Percentiles rank a stretch among this genome's conserved stretches.
Conservation (phyloP, 805 yeast genomes). For the Cyberlindnera bimundalis region DNA sequence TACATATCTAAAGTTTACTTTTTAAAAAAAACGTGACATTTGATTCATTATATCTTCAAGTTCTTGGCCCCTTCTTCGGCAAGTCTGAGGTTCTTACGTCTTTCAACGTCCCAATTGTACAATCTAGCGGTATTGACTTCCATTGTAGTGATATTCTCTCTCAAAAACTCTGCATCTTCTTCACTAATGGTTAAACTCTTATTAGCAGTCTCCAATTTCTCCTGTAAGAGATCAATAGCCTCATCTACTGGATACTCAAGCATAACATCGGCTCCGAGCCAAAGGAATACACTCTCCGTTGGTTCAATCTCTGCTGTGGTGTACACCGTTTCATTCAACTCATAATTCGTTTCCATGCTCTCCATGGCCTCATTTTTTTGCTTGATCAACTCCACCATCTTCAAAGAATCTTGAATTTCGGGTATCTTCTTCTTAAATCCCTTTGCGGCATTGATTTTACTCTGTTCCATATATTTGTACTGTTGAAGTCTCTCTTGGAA, state of each 20-base stretch:
- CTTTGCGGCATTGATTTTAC: constrained; percentile 36
- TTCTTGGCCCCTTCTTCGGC: constrained; percentile 39
- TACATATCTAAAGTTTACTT: no score
- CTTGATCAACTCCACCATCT: constrained; percentile 60
- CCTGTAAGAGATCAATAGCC: constrained; percentile 66
- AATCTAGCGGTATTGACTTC: constrained; percentile 95
- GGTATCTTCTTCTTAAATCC: constrained; percentile 72
- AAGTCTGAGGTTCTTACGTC: constrained; percentile 50
- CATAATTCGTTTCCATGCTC: constrained; percentile 73
- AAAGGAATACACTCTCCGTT: constrained; percentile 67
- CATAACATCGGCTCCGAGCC: constrained; percentile 99
- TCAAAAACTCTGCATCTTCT: constrained; percentile 79
- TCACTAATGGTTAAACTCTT: constrained; percentile 58
- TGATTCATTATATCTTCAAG: constrained; percentile 18
- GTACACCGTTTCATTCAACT: constrained; percentile 87
- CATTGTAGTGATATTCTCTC: constrained; percentile 93
- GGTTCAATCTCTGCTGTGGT: constrained; percentile 74
- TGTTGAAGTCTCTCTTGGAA: constrained; percentile 88
- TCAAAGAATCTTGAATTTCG: constrained; percentile 85
- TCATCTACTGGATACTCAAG: constrained; percentile 89
- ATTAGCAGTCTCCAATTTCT: constrained; percentile 61
- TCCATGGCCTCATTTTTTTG: constrained; percentile 41
- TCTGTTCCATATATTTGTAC: constrained; percentile 75
- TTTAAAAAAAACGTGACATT: no score
- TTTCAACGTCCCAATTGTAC: constrained; percentile 84